Conservation (phyloP, 768 basidiomycete genomes). For the Suillus variegatus region DNA sequence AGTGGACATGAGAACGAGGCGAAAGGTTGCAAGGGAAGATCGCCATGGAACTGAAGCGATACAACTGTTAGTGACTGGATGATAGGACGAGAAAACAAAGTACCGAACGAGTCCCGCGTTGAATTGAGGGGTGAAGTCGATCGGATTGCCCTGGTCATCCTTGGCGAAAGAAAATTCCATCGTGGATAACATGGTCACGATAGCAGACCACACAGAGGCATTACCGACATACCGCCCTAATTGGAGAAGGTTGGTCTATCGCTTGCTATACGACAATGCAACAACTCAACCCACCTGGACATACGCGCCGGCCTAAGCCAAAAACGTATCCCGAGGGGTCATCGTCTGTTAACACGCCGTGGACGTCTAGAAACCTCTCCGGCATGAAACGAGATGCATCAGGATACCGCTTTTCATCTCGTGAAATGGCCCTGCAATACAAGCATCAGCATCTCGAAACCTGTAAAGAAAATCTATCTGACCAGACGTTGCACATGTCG, state of each 20-base stretch:
- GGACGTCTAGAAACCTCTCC: conserved; percentile 13
- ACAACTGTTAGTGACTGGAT: background rate
- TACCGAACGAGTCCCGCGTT: conserved; percentile 2
- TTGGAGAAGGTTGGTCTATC: background rate
- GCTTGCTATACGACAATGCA: too few species aligned
- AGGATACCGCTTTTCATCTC: conserved; percentile 7
- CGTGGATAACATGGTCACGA: conserved; percentile 24
- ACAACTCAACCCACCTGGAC: conserved; percentile 9
- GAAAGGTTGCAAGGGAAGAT: conserved; percentile 1
- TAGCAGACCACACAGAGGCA: conserved; percentile 24
- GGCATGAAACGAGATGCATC: conserved; percentile 15
- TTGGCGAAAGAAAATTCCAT: conserved; percentile 20
- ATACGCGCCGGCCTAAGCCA: conserved; percentile 39
- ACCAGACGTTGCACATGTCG: background rate
- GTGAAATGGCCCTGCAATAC: conserved; percentile 9
- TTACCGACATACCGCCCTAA: conserved; percentile 23
- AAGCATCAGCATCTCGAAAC: background rate
- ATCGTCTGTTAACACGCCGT: conserved; percentile 10
- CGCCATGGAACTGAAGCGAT: background rate
- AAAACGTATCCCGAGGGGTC: conserved; percentile 33
- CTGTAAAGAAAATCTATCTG: background rate
- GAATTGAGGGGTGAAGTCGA: conserved; percentile 12
- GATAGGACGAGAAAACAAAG: background rate
- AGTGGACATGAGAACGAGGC: background rate
- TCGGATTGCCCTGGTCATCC: conserved; percentile 24